These are phyloP conservation scores for Cucumis melo DNA, from an alignment of 306 rosid species.

Conservation along the genomic window DNA sequence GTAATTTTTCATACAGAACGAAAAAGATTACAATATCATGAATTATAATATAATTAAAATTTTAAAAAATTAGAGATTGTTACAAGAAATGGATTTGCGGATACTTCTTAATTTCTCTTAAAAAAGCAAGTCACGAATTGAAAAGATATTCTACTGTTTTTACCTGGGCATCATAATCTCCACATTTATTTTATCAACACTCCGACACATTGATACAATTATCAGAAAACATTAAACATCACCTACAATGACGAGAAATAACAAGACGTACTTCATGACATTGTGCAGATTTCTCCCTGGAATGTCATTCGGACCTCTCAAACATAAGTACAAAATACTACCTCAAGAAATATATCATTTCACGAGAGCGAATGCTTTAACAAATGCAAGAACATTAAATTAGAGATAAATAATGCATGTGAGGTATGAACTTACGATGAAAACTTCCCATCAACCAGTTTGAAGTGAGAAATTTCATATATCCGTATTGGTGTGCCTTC, in stretches of 20 bases:
- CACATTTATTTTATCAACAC: neutral
- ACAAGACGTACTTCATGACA: neutral
- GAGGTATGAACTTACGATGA: slow-evolving; percentile 66
- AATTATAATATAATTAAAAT: neutral
- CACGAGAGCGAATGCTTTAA: neutral
- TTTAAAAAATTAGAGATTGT: neutral
- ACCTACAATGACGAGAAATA: neutral
- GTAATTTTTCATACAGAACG: neutral
- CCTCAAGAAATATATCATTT: neutral
- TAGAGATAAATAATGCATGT: neutral
- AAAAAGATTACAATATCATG: neutral
- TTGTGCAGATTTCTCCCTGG: neutral
- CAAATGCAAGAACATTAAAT: neutral
- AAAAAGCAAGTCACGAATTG: neutral
- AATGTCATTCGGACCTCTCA: neutral
- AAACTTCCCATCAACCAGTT: slow-evolving; percentile 95
- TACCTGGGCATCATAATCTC: neutral
- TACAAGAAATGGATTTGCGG: neutral
- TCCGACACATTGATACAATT: neutral
- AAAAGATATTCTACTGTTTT: neutral
- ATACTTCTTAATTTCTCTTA: neutral
- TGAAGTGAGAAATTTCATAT: slow-evolving; percentile 67
- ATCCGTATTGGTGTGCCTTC: slow-evolving; percentile 81
- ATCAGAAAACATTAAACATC: neutral
- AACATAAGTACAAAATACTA: neutral